Percentiles rank a stretch among this genome's conserved stretches.
Conservation (phyloP, 2,329 filamentous ascomycete genomes). For the Shiraia bambusicola region DNA sequence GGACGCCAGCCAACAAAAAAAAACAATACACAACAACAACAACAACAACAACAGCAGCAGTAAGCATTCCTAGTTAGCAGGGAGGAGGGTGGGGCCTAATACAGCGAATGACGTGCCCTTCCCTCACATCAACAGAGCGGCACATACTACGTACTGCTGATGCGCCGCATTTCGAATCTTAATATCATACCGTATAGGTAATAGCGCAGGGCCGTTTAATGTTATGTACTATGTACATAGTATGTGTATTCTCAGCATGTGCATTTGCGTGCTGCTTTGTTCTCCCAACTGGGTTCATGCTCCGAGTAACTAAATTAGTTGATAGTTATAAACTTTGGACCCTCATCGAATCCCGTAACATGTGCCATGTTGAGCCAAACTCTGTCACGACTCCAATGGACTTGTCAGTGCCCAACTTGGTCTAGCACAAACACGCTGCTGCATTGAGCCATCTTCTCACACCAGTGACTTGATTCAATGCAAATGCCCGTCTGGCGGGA, state of each 20-base stretch:
- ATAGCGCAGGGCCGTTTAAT: conserved; percentile 32
- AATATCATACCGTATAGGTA: too few relatives aligned
- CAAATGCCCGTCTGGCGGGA: conserved; percentile 19
- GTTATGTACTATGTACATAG: too few relatives aligned
- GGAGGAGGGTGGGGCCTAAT: conserved; percentile 27
- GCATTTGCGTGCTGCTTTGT: too few relatives aligned
- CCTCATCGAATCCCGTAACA: conserved; percentile 27
- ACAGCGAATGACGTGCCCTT: conserved; percentile 18
- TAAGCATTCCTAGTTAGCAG: too few relatives aligned
- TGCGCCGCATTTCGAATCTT: too few relatives aligned
- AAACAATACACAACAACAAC: too few relatives aligned
- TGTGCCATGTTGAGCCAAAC: conserved; percentile 2
- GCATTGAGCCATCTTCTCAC: conserved; percentile 26
- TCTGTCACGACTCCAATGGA: conserved; percentile 21
- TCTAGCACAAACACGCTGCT: conserved; percentile 16
- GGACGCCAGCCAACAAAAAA: conserved; percentile 15
- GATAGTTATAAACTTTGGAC: conserved; percentile 30
- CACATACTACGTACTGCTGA: too few relatives aligned
- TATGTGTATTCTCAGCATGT: conserved; percentile 20
- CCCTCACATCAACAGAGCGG: conserved; percentile 17
- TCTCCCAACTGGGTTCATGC: conserved; percentile 31
- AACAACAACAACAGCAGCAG: too few relatives aligned
- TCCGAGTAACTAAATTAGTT: too few relatives aligned
- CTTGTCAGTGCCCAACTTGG: conserved; percentile 21
- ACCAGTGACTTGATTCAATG: conserved; percentile 17